These are phyloP conservation scores for Pelargonium australe DNA, from an alignment of 441 rosid species.

Conservation along the genomic window DNA sequence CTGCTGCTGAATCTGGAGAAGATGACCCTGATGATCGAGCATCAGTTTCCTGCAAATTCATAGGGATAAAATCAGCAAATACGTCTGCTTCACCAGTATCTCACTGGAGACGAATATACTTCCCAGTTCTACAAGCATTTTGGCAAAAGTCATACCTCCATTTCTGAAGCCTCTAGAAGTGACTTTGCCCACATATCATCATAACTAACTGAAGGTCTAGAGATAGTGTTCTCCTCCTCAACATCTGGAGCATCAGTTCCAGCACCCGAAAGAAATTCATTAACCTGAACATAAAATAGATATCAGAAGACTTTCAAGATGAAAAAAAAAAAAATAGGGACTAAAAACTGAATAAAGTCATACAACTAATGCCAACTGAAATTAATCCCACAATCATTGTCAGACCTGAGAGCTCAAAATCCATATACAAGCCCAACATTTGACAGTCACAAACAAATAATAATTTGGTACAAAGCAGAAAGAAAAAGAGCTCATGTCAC, in stretches of 20 bases:
- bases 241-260: constrained; percentile 99
- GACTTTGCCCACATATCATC: constrained; percentile 99
- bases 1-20: constrained; percentile 87
- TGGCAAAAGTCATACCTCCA: constrained; percentile 46
- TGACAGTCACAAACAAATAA: background rate
- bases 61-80: constrained; percentile 2
- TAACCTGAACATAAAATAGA: constrained; percentile 51
- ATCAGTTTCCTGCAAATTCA: constrained; percentile 71
- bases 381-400: background rate
- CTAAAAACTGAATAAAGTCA: background rate
- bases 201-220: constrained; percentile 90
- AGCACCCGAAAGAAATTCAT: constrained; percentile 94
- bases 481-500: background rate
- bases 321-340: background rate
- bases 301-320: constrained; percentile 2
- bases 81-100: constrained; percentile 4
- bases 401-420: background rate
- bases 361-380: background rate
- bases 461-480: background rate
- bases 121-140: constrained; percentile 13
- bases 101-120: constrained; percentile 1
- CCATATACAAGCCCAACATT: background rate
- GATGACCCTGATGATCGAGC: constrained; percentile 88
- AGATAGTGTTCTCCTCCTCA: constrained; percentile 79
- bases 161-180: constrained; percentile 74